A percentile compares a stretch with the other conserved stretches of the same genome.
phyloP scores from a whole-genome alignment of 192 early-diverging fungal species.

The Chytriomyces sp. region DNA sequence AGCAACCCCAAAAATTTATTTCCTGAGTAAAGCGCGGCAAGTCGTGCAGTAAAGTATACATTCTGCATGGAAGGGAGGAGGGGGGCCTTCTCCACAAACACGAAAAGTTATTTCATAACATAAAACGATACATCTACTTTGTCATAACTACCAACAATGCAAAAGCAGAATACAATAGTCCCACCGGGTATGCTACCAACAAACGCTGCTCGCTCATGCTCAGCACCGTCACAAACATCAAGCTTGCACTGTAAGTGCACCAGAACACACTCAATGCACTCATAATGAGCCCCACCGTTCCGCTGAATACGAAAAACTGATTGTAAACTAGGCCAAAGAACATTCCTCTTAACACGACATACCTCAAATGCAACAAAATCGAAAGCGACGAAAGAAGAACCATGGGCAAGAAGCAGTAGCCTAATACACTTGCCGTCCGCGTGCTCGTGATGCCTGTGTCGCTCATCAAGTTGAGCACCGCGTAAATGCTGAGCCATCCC shows the following conservation, averaged over 20 bases:
- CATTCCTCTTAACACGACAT: slow-evolving; percentile 9
- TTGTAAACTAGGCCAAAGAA: slow-evolving; percentile 3
- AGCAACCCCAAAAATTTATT: too few species aligned
- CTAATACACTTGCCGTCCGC: slow-evolving; percentile 90
- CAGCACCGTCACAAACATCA: slow-evolving; percentile 92
- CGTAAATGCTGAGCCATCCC: slow-evolving; percentile 82
- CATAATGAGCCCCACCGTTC: slow-evolving; percentile 50
- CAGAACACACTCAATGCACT: slow-evolving; percentile 78
- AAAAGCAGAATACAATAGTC: slow-evolving; percentile 90
- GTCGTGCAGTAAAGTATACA: too few species aligned
- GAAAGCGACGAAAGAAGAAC: slow-evolving; percentile 83
- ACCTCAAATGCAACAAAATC: slow-evolving; percentile 71
- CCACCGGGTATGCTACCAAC: slow-evolving; percentile 93
- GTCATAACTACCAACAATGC: slow-evolving; percentile 83
- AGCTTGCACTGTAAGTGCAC: slow-evolving; percentile 93
- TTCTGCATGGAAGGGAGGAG: too few species aligned
- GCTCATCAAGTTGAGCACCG: slow-evolving; percentile 93
- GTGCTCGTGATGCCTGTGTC: slow-evolving; percentile 83
- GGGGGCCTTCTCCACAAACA: too few species aligned
- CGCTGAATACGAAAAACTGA: not conserved
- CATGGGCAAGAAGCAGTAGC: slow-evolving; percentile 95
- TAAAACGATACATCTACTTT: slow-evolving; percentile 7
- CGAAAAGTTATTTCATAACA: too few species aligned
- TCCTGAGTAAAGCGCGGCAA: too few species aligned
- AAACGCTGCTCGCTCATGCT: slow-evolving; percentile 90